Evolutionary conservation across 2,329 filamentous ascomycete genomes (phyloP), one percentile per base, ranked within the genome.

Genomic region (Plenodomus biglobosus): DNA sequence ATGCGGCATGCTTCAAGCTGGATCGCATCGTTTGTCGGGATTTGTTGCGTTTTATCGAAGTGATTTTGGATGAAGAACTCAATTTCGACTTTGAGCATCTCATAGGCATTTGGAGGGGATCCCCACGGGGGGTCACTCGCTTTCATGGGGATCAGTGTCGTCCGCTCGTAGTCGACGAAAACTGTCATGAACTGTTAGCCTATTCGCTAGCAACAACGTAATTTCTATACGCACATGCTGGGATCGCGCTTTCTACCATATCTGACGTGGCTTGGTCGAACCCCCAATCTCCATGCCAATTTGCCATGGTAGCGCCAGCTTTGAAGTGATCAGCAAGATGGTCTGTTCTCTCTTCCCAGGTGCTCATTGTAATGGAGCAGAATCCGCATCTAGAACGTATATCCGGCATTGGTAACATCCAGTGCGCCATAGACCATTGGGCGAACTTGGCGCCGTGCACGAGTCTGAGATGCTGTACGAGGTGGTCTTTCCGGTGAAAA

Each of bases 371-470:
- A 3, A 50, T 36, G 2, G 44, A 54, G 40, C 62, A 66, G 21
- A 66, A 66, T 3, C 64, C 64, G 38, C 64, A 66, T 20, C 55
- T 45, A 1, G 59, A 55, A 2, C 53, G 48, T 7, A 65, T 56
- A 2, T 57, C 48, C 1, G 59, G 55, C 55, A 57, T 63, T 13
- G 61, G 54, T 7, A 59, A n/a, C 48, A 53, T 64, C 62, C 63
- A 66, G 11, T 46, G 42, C 17, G 50, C 46, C 62, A 66, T 65
- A 34, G 63, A 57, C 72, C 55, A 84, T 13, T 58, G 54, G 1
- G 50, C 46, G 17, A 58, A 64, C 16, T 52, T 54, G 2, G 55
- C 46, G 7, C 52, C 47, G 22, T 66, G 64, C 3, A 67, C 61
- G 3, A 66, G 42, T n/a, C 55, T 50, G 5, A 66, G 36, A 27